phyloP scores from a whole-genome alignment of 805 yeast species.

The Saturnispora quitensis region DNA sequence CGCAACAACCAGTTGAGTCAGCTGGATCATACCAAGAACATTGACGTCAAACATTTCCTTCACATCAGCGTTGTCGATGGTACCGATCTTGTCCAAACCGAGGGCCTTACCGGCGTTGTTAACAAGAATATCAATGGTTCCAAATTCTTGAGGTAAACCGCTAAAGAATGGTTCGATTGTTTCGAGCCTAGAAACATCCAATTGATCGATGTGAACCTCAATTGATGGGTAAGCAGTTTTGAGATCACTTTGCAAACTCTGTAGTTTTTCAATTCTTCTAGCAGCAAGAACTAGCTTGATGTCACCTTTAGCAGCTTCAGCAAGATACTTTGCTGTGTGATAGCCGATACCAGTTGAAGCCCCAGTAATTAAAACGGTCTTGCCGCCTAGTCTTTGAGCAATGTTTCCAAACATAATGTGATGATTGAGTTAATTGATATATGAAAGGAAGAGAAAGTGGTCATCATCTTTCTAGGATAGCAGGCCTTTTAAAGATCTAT shows the following conservation, averaged over 20 bases:
- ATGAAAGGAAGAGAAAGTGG: background rate
- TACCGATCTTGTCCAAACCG: conserved; percentile 72
- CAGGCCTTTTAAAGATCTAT: background rate
- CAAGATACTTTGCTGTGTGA: conserved; percentile 83
- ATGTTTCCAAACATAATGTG: conserved; percentile 37
- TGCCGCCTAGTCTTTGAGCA: conserved; percentile 71
- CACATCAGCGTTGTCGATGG: conserved; percentile 53
- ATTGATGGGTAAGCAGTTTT: conserved; percentile 27
- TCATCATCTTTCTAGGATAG: background rate
- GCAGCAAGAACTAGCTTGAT: conserved; percentile 44
- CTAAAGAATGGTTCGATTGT: conserved; percentile 38
- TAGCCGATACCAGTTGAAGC: conserved; percentile 95
- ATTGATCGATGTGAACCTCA: conserved; percentile 26
- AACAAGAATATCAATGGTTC: conserved; percentile 54
- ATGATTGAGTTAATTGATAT: background rate
- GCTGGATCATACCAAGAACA: conserved; percentile 73
- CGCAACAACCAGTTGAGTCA: conserved; percentile 74
- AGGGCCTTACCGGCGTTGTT: conserved; percentile 77
- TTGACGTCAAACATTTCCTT: conserved; percentile 76
- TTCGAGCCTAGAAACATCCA: conserved; percentile 35
- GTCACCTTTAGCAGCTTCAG: conserved; percentile 47
- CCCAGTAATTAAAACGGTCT: conserved; percentile 83
- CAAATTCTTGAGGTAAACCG: conserved; percentile 36
- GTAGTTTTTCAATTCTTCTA: conserved; percentile 41
- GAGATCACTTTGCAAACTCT: conserved; percentile 31